Percentiles rank a stretch among this genome's conserved stretches.
Conservation (phyloP, 495 filamentous ascomycete genomes). For the Rhypophila decipiens region DNA sequence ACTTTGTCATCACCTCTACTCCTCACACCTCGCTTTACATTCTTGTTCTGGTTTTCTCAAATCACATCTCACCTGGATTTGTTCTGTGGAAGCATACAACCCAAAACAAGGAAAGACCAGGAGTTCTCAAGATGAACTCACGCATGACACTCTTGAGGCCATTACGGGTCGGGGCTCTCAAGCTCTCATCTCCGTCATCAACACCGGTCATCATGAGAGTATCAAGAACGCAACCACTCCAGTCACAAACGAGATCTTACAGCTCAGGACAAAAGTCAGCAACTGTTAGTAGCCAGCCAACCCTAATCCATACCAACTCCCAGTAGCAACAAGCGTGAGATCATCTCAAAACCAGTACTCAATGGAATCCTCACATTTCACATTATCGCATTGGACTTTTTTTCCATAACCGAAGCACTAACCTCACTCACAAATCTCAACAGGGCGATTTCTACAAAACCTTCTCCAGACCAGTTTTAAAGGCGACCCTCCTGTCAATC, state of each 20-base stretch:
- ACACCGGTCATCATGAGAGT: no score
- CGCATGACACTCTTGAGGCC: background rate
- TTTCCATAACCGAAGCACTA: background rate
- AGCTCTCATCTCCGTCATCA: background rate
- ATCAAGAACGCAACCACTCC: background rate
- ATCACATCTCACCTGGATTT: no score
- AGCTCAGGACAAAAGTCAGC: background rate
- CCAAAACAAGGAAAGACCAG: background rate
- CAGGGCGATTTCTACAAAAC: conserved; percentile 71
- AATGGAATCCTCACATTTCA: background rate
- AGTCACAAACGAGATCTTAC: background rate
- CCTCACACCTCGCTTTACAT: no score
- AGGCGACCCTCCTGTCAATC: conserved; percentile 78
- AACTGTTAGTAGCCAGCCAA: no score
- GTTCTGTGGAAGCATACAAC: background rate
- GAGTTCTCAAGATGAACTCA: background rate
- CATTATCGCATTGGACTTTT: no score
- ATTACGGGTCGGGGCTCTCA: background rate
- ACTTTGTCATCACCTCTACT: no score
- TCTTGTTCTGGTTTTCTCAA: no score
- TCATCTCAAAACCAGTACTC: no score
- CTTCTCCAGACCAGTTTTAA: conserved; percentile 73
- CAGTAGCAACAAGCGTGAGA: no score
- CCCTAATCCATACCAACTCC: background rate
- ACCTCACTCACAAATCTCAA: background rate